phyloP scores from a whole-genome alignment of 768 basidiomycete species.

The Calocybe gangraenosa region DNA sequence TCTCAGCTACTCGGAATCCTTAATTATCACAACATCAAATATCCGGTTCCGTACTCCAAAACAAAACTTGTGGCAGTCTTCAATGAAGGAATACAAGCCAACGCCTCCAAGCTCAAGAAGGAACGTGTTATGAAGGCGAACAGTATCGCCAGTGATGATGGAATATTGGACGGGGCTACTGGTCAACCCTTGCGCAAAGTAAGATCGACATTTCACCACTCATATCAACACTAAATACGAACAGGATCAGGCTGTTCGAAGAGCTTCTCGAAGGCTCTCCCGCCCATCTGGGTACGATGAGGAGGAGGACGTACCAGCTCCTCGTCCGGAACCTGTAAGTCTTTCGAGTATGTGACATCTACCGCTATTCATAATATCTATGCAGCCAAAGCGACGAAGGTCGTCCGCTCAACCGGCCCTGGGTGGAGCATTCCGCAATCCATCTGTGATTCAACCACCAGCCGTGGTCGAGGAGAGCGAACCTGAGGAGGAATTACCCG shows the following conservation, averaged over 20 bases:
- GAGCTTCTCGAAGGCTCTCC: slow-evolving; percentile 65
- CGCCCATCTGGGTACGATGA: slow-evolving; percentile 48
- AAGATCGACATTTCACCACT: neutral
- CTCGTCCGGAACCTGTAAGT: slow-evolving; percentile 56
- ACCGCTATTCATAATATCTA: slow-evolving; percentile 8
- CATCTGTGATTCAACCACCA: slow-evolving; percentile 32
- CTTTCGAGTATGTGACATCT: neutral
- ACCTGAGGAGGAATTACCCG: slow-evolving; percentile 58
- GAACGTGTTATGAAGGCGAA: slow-evolving; percentile 63
- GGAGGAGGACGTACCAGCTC: slow-evolving; percentile 37
- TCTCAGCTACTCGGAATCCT: slow-evolving; percentile 79
- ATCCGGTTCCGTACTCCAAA: slow-evolving; percentile 74
- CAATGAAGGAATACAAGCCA: slow-evolving; percentile 68
- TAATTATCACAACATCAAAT: slow-evolving; percentile 70
- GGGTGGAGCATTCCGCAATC: slow-evolving; percentile 40
- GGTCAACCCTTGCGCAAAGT: slow-evolving; percentile 50
- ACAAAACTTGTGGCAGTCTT: slow-evolving; percentile 74
- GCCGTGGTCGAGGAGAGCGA: slow-evolving; percentile 70
- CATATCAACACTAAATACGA: no score
- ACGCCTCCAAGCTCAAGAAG: slow-evolving; percentile 51
- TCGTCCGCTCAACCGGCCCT: slow-evolving; percentile 75
- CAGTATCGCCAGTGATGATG: slow-evolving; percentile 75
- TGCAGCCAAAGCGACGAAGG: slow-evolving; percentile 72
- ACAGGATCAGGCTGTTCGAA: slow-evolving; percentile 25
- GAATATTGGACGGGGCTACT: slow-evolving; percentile 79